Conservation (phyloP, 768 basidiomycete species). For the Baorangia bicolor region DNA sequence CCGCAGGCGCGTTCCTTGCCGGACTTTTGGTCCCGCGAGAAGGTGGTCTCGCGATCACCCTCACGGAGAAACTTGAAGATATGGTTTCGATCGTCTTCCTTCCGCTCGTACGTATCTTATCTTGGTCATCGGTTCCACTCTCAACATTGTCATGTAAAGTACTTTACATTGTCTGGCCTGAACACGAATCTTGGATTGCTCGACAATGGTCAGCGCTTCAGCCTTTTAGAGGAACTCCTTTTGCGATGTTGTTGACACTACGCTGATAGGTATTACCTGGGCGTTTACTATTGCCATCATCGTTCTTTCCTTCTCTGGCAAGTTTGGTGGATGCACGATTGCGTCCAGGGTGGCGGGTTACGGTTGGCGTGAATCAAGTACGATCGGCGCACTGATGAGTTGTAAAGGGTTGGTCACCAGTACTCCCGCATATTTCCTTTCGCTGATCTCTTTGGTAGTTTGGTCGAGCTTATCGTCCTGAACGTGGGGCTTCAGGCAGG, state of each 20-base stretch:
- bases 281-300: slow-evolving; percentile 83
- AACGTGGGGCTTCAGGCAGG: slow-evolving; percentile 87
- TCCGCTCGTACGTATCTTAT: slow-evolving; percentile 55
- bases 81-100: slow-evolving; percentile 89
- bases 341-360: slow-evolving; percentile 71
- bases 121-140: neutral
- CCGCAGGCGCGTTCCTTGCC: slow-evolving; percentile 72
- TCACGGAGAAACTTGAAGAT: slow-evolving; percentile 98
- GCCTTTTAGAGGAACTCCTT: neutral
- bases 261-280: slow-evolving; percentile 70
- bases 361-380: slow-evolving; percentile 73
- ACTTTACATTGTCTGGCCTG: slow-evolving; percentile 91
- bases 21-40: slow-evolving; percentile 85
- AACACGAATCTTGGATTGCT: slow-evolving; percentile 86
- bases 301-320: slow-evolving; percentile 75
- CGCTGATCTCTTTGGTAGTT: slow-evolving; percentile 37
- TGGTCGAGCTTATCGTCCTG: slow-evolving; percentile 93
- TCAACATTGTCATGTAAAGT: slow-evolving; percentile 42
- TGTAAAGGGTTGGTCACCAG: slow-evolving; percentile 73
- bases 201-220: slow-evolving; percentile 55
- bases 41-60: slow-evolving; percentile 77
- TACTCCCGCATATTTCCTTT: neutral
- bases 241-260: neutral
- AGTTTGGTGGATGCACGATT: slow-evolving; percentile 82
- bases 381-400: slow-evolving; percentile 91